Percentiles rank a stretch among this genome's conserved stretches.
Evolutionary conservation across 2,329 filamentous ascomycete genomes (phyloP).

Genomic region (Fusarium palustre): DNA sequence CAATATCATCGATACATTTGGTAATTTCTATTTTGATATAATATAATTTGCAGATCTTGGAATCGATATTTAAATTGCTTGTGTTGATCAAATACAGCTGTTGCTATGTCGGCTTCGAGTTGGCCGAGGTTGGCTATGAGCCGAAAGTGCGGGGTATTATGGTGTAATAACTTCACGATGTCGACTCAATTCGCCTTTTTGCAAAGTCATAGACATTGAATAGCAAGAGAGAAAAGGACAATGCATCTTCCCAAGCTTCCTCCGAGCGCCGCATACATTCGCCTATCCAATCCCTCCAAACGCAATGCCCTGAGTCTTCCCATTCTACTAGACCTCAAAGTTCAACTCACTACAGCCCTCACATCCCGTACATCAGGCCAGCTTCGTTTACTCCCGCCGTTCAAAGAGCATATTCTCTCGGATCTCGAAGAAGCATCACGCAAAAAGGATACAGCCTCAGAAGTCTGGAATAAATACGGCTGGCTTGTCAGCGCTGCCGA

Average conservation of each 20-base stretch:
- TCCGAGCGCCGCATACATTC: conserved; percentile 32
- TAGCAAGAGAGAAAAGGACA: background rate
- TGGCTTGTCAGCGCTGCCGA: conserved; percentile 40
- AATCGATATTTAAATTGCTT: background rate
- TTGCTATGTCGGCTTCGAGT: background rate
- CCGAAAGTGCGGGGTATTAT: background rate
- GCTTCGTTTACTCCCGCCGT: conserved; percentile 32
- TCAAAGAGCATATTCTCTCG: conserved; percentile 11
- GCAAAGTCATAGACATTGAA: background rate
- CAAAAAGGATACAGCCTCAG: background rate
- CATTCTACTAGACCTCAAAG: conserved; percentile 35
- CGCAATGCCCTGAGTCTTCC: conserved; percentile 43
- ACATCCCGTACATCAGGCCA: conserved; percentile 18
- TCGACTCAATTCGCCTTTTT: background rate
- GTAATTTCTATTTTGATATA: background rate
- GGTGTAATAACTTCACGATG: background rate
- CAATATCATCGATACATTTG: background rate
- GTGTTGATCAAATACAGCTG: background rate
- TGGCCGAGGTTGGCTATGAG: background rate
- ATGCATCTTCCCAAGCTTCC: conserved; percentile 42
- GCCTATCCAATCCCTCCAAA: conserved; percentile 33
- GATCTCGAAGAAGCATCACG: conserved; percentile 14
- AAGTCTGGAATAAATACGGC: conserved; percentile 29
- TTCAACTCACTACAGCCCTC: conserved; percentile 33
- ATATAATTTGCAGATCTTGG: background rate